Evolutionary conservation across 1,284 basidiomycete genomes (phyloP).

Genomic region (Thecaphora frezii): DNA sequence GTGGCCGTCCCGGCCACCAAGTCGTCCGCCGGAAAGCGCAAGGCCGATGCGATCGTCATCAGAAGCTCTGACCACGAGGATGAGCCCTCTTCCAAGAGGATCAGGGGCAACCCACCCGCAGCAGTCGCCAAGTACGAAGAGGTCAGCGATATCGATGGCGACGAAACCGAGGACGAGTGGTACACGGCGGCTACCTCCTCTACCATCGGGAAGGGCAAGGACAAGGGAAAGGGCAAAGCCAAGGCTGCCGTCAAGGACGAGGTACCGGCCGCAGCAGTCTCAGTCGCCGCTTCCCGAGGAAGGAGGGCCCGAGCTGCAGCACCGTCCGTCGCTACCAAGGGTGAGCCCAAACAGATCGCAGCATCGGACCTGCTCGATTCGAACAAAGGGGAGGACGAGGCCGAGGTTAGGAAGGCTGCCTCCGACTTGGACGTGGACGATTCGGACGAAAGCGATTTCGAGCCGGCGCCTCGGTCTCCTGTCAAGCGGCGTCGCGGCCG

Average conservation of each 20-base stretch:
- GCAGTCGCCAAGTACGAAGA: neutral
- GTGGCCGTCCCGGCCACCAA: neutral
- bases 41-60: slow-evolving; percentile 1
- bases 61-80: neutral
- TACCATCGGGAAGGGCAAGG: slow-evolving; percentile 15
- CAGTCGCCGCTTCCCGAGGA: no score
- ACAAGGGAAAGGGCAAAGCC: slow-evolving; percentile 18
- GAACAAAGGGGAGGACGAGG: no score
- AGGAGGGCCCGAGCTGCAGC: no score
- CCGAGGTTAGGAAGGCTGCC: no score
- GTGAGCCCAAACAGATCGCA: no score
- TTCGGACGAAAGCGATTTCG: no score
- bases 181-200: neutral
- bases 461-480: no score
- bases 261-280: no score
- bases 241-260: neutral
- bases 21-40: neutral
- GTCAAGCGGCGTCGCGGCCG: neutral
- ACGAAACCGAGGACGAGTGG: neutral
- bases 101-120: neutral
- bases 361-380: no score
- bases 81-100: neutral
- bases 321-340: no score
- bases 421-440: no score
- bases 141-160: no score